Base-by-base conservation (phyloP, 495 filamentous ascomycete species). In the Aspergillus saccharolyticus region DNA sequence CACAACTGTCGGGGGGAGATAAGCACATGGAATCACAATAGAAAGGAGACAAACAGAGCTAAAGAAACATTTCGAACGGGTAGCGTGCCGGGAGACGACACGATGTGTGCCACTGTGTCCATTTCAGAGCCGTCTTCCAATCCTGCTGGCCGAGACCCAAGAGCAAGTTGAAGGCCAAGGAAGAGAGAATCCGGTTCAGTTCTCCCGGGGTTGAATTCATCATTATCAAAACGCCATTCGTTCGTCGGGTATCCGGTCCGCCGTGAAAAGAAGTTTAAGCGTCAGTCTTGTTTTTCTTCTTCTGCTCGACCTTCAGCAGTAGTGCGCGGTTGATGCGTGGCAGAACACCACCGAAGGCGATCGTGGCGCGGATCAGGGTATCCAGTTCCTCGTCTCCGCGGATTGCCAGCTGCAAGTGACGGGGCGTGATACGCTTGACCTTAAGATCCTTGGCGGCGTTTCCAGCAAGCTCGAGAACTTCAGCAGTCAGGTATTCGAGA, bases 361-460 rank as follows among this genome's bases (percentile, higher is more conserved):
- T 98, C 48, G 94, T 98, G 25, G 94, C 94, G 63, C 95, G 89
- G 71, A 97, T 97, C 30, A 98, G 81, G 42, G 91, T 97, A 66
- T 98, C 94, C 62, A 98, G 81, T 77, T 98, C 94, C 78, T 98
- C 94, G 72, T 98, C 94, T 68, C 94, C 94, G 64, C 94, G 91
- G 74, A 98, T 98, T 63, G 94, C 94, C 47, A 98, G 89, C 74
- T 98, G 94, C 62, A 98, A 78, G 74, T 98, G 94, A 69, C 94
- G 94, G 28, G 94, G 94, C 3, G 94, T 98, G 78, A 98, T 98
- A 76, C 94, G 94, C 88, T 97, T 98, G 78, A 97, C 94, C 76
- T 98, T 98, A 65, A 97, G 87, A 74, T 98, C 94, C 80, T 97
- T 97, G 71, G 94, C 94, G 33, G 94, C 94, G 70, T 98, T 98